phyloP scores from a whole-genome alignment of 2,329 filamentous ascomycete genomes.

The Aureobasidium sp. region DNA sequence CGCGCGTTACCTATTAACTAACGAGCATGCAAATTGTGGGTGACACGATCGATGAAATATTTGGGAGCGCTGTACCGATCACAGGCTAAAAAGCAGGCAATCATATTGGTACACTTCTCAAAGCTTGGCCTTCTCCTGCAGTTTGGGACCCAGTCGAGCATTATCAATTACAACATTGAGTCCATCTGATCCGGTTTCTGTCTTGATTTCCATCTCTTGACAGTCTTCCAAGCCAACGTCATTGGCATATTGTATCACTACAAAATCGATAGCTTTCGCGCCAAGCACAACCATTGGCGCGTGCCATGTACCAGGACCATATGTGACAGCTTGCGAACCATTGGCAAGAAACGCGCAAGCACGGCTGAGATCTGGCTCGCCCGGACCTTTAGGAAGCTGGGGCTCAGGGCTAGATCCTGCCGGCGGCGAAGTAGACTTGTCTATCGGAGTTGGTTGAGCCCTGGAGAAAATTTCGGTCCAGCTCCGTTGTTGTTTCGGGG shows the following conservation, averaged over 20 bases:
- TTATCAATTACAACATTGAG: constrained; percentile 26
- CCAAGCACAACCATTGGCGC: constrained; percentile 92
- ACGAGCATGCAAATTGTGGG: background rate
- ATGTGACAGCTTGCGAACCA: constrained; percentile 79
- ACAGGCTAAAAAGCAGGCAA: background rate
- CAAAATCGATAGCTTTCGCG: constrained; percentile 64
- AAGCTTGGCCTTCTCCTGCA: constrained; percentile 3
- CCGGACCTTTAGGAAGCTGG: constrained; percentile 37
- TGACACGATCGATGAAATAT: constrained; percentile 1
- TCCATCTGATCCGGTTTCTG: constrained; percentile 27
- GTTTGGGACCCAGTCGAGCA: constrained; percentile 15
- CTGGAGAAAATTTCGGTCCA: constrained; percentile 36
- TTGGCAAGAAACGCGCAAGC: constrained; percentile 73
- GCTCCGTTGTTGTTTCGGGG: constrained; percentile 21
- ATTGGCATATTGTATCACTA: constrained; percentile 85
- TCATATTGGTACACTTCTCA: background rate
- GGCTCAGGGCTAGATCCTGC: constrained; percentile 17
- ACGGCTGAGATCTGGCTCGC: constrained; percentile 64
- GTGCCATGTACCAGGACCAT: constrained; percentile 89
- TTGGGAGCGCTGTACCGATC: background rate
- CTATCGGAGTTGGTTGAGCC: constrained; percentile 40
- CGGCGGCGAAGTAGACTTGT: constrained; percentile 38
- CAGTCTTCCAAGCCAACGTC: constrained; percentile 78
- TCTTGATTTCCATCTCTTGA: constrained; percentile 59
- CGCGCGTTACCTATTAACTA: background rate